Conservation (phyloP, 352 stramenopile species). For the Pythium diclinum region DNA sequence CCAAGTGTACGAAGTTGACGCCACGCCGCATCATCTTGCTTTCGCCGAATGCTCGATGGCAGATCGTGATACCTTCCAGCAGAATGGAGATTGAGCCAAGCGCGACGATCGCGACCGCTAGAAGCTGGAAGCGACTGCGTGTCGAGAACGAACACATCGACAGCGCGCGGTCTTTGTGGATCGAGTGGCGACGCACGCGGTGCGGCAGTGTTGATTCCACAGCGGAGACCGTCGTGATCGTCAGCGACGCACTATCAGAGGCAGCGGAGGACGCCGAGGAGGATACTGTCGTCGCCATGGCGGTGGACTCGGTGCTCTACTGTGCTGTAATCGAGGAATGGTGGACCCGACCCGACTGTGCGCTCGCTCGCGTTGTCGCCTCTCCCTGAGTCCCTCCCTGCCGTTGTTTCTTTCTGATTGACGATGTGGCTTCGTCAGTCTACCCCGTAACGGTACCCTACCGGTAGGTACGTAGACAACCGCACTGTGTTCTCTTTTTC, state of each 20-base stretch:
- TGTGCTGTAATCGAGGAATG: no score
- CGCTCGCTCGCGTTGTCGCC: no score
- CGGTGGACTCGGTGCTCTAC: no score
- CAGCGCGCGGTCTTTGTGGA: neutral
- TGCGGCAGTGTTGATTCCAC: neutral
- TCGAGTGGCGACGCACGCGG: neutral
- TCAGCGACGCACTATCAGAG: no score
- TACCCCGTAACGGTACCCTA: no score
- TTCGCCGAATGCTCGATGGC: neutral
- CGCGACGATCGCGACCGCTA: neutral
- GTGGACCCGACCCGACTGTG: no score
- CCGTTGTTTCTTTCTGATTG: no score
- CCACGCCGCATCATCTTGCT: slow-evolving; percentile 4
- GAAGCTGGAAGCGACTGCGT: neutral
- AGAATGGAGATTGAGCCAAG: slow-evolving; percentile 2
- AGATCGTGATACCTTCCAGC: slow-evolving; percentile 1
- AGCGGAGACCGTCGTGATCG: neutral
- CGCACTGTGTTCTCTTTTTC: no score
- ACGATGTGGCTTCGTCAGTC: no score
- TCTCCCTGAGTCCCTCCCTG: no score
- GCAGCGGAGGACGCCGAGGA: no score
- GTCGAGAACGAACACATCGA: neutral
- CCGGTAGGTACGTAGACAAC: no score
- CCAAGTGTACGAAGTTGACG: slow-evolving; percentile 6
- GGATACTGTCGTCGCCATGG: neutral